phyloP scores from a whole-genome alignment of 2,329 filamentous ascomycete species.

The Aureobasidium sp. region DNA sequence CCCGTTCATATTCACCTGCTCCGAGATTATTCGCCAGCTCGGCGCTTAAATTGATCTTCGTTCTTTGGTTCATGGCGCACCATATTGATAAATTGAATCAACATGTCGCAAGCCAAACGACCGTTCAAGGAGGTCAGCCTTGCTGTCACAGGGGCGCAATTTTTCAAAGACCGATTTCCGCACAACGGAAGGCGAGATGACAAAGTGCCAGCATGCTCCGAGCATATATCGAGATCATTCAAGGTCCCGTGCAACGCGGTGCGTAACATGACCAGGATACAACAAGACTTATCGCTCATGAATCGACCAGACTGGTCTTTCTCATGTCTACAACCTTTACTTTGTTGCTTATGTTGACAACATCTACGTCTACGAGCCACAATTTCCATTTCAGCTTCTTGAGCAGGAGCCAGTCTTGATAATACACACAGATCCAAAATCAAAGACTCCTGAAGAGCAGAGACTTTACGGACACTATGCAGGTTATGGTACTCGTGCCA shows the following conservation, averaged over 20 bases:
- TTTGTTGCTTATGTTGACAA: slow-evolving; percentile 38
- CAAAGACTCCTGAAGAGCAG: not conserved
- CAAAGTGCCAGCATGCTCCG: slow-evolving; percentile 20
- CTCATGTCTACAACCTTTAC: slow-evolving; percentile 41
- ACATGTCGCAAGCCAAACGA: not conserved
- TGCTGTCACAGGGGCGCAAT: slow-evolving; percentile 1
- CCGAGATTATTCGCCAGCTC: not conserved
- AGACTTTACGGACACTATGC: not conserved
- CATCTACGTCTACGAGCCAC: slow-evolving; percentile 39
- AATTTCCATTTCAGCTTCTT: slow-evolving; percentile 37
- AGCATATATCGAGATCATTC: not conserved
- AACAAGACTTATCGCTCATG: slow-evolving; percentile 9
- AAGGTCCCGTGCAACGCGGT: slow-evolving; percentile 32
- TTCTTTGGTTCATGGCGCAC: not conserved
- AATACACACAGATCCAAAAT: slow-evolving; percentile 33
- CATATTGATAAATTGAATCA: slow-evolving; percentile 2
- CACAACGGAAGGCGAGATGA: slow-evolving; percentile 13
- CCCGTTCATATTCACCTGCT: not conserved
- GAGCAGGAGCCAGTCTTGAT: slow-evolving; percentile 31
- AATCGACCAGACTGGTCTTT: slow-evolving; percentile 36
- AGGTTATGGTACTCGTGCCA: slow-evolving; percentile 25
- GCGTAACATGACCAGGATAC: slow-evolving; percentile 15
- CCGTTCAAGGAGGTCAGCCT: slow-evolving; percentile 10
- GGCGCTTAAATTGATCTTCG: not conserved
- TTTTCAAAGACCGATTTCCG: slow-evolving; percentile 23